Evolutionary conservation across 2,329 filamentous ascomycete species (phyloP).

Genomic region (Dothistroma pini): DNA sequence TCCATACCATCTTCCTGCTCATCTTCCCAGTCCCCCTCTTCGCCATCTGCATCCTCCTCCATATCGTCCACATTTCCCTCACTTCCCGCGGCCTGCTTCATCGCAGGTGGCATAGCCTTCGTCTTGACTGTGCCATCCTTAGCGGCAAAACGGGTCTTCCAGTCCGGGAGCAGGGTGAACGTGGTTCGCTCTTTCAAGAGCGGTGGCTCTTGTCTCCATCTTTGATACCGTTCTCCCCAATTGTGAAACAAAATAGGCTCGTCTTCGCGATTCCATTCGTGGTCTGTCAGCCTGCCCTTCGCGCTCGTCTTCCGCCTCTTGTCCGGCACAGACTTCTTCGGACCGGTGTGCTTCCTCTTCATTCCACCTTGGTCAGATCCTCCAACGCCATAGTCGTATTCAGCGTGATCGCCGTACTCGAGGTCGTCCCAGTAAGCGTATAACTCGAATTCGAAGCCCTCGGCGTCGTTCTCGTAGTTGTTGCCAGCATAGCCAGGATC

Average conservation of each 20-base stretch:
- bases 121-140: slow-evolving; percentile 18
- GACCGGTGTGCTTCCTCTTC: slow-evolving; percentile 31
- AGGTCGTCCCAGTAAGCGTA: slow-evolving; percentile 49
- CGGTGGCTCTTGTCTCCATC: slow-evolving; percentile 7
- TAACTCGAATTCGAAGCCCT: slow-evolving; percentile 43
- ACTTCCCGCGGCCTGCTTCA: slow-evolving; percentile 31
- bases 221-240: slow-evolving; percentile 16
- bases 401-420: slow-evolving; percentile 47
- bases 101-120: slow-evolving; percentile 30
- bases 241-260: slow-evolving; percentile 29
- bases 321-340: slow-evolving; percentile 7
- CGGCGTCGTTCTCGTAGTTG: slow-evolving; percentile 30
- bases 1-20: slow-evolving; percentile 19
- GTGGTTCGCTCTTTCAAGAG: slow-evolving; percentile 29
- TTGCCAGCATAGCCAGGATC: slow-evolving; percentile 40
- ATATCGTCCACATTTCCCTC: slow-evolving; percentile 13
- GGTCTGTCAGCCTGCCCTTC: slow-evolving; percentile 5
- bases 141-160: slow-evolving; percentile 40
- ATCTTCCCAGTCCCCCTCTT: slow-evolving; percentile 22
- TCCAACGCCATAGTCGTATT: slow-evolving; percentile 37
- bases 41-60: slow-evolving; percentile 14
- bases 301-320: slow-evolving; percentile 27
- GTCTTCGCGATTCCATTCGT: slow-evolving; percentile 17
- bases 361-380: slow-evolving; percentile 22
- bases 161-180: slow-evolving; percentile 45